These are phyloP conservation scores for Alternaria triticimaculans DNA, from an alignment of 2,329 filamentous ascomycete genomes.

Conservation along the genomic window DNA sequence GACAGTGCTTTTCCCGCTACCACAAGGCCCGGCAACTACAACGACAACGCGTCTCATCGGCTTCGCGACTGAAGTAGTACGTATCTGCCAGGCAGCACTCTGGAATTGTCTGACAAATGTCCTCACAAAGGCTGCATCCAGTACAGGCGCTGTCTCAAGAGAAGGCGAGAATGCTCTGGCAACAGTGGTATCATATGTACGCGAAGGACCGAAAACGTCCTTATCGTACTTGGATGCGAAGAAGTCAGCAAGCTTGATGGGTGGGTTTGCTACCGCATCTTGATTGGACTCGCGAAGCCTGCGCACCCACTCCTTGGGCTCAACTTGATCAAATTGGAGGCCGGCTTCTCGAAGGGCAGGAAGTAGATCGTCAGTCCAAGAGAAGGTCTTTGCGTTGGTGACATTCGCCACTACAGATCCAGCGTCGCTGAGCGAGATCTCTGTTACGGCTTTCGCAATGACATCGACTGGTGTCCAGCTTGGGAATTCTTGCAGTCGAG, in stretches of 20 bases:
- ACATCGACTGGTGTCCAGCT: conserved; percentile 44
- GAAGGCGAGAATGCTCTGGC: conserved; percentile 23
- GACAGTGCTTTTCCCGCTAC: conserved; percentile 52
- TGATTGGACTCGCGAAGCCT: conserved; percentile 53
- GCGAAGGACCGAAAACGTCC: conserved; percentile 15
- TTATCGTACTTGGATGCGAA: conserved; percentile 60
- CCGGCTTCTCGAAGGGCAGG: conserved; percentile 57
- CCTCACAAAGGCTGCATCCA: conserved; percentile 21
- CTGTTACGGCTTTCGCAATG: conserved; percentile 30
- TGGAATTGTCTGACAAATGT: conserved; percentile 33
- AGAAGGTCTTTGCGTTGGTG: conserved; percentile 58
- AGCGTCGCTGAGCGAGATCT: conserved; percentile 30
- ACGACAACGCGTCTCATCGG: conserved; percentile 38
- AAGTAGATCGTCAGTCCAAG: conserved; percentile 62
- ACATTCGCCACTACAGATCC: conserved; percentile 58
- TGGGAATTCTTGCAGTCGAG: conserved; percentile 50
- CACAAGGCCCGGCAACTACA: conserved; percentile 51
- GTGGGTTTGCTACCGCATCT: conserved; percentile 59
- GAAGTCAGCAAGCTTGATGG: conserved; percentile 62
- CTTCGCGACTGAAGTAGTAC: not conserved
- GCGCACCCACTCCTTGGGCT: conserved; percentile 32
- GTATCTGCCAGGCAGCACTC: conserved; percentile 16
- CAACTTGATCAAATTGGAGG: conserved; percentile 32
- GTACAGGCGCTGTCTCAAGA: conserved; percentile 20
- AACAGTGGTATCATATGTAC: conserved; percentile 24